phyloP scores from a whole-genome alignment of 495 filamentous ascomycete species.

The Cercophora scortea region DNA sequence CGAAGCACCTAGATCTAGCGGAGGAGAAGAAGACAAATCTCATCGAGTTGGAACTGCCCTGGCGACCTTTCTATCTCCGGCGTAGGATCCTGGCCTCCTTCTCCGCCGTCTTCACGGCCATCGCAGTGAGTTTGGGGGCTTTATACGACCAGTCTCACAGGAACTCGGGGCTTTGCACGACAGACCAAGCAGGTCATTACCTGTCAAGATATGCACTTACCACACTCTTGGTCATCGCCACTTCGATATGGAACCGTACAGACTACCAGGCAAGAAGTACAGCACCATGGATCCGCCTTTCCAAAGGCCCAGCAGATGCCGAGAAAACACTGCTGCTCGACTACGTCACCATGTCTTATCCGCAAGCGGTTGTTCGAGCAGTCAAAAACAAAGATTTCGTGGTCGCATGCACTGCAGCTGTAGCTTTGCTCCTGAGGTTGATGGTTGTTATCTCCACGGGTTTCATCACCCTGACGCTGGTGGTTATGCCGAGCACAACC shows the following conservation, averaged over 20 bases:
- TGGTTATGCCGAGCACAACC: constrained; percentile 1
- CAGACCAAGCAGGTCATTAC: constrained; percentile 10
- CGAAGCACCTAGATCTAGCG: constrained; percentile 4
- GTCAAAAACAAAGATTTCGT: constrained; percentile 11
- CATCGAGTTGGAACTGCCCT: constrained; percentile 11
- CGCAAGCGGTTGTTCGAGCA: constrained; percentile 2
- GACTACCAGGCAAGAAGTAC: constrained; percentile 21
- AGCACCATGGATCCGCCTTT: constrained; percentile 22
- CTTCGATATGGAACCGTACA: constrained; percentile 18
- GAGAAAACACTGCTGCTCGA: constrained; percentile 19
- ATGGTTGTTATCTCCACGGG: constrained; percentile 14
- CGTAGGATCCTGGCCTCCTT: constrained; percentile 14
- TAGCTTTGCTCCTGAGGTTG: constrained; percentile 10
- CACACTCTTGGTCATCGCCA: constrained; percentile 13
- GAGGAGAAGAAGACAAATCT: constrained; percentile 10
- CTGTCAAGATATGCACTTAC: constrained; percentile 24
- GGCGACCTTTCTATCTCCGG: constrained; percentile 19
- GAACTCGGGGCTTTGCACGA: constrained; percentile 4
- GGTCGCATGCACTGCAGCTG: constrained; percentile 9
- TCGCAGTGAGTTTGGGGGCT: constrained; percentile 8
- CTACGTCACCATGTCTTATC: constrained; percentile 13
- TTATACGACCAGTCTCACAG: constrained; percentile 6
- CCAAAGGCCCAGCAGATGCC: constrained; percentile 3
- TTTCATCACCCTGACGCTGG: constrained; percentile 10
- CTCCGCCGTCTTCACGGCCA: constrained; percentile 4